phyloP scores from a whole-genome alignment of 192 early-diverging fungal species.

The Irineochytrium annulatum region DNA sequence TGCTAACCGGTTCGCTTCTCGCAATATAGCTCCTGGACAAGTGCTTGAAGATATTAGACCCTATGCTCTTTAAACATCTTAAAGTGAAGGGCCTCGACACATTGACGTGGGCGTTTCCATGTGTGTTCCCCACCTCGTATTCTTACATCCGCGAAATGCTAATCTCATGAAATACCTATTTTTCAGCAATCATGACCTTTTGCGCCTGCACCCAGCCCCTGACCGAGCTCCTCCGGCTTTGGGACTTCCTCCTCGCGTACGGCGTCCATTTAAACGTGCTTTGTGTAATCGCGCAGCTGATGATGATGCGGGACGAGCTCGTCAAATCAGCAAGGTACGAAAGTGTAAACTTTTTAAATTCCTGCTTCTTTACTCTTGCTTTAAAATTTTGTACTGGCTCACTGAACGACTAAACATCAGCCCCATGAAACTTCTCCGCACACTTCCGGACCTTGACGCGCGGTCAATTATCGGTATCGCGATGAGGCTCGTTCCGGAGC shows the following conservation, averaged over 20 bases:
- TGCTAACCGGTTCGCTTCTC: slow-evolving; percentile 1
- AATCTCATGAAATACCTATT: not conserved
- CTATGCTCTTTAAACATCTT: slow-evolving; percentile 66
- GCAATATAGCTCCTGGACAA: slow-evolving; percentile 70
- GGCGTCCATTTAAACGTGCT: slow-evolving; percentile 93
- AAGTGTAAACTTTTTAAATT: slow-evolving; percentile 1
- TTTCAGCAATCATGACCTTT: slow-evolving; percentile 80
- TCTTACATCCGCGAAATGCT: not conserved
- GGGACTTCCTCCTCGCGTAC: slow-evolving; percentile 89
- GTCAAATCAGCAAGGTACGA: slow-evolving; percentile 61
- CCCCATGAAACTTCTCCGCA: slow-evolving; percentile 68
- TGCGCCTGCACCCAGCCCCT: slow-evolving; percentile 85
- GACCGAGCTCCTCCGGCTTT: slow-evolving; percentile 74
- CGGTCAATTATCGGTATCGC: slow-evolving; percentile 53
- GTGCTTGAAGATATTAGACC: slow-evolving; percentile 73
- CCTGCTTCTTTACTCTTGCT: not conserved
- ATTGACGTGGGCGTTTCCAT: slow-evolving; percentile 84
- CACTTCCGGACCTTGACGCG: slow-evolving; percentile 64
- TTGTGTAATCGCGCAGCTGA: slow-evolving; percentile 79
- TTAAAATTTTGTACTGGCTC: not conserved
- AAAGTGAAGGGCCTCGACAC: slow-evolving; percentile 67
- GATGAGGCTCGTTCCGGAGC: slow-evolving; percentile 48
- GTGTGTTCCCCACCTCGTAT: slow-evolving; percentile 43
- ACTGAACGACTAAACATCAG: slow-evolving; percentile 16
- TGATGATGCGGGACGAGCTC: slow-evolving; percentile 71